Evolutionary conservation across 163 green algal species (phyloP), one percentile per base, ranked within the genome.

Genomic region (Chloroidium sp.): DNA sequence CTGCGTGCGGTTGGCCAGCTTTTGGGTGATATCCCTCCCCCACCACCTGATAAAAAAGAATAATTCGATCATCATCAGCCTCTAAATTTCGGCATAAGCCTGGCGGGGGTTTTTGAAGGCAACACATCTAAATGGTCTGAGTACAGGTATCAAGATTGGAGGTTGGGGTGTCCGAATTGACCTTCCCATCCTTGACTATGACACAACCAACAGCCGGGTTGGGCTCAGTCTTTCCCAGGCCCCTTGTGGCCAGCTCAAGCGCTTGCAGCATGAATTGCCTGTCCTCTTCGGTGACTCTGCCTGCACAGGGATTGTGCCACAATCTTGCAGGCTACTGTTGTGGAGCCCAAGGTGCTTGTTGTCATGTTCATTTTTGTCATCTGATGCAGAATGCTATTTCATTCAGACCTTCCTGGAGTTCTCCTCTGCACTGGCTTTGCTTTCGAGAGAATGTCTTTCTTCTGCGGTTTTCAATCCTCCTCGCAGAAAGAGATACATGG

Each of bases 191-290:
- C 0, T 91, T 89, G 0, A 98, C 91, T n/a, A 99, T 89, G 1
- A 99, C 93, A 81, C 95, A 99, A 36, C 96, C 96, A 0, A 99
- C 96, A 10, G 95, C 91, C 1, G 96, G 96, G 85, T 99, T 99
- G 3, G 96, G 96, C 69, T 90, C 81, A 3, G 96, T 99, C 59
- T 95, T 78, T 0, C 95, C 95, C 12, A 93, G 67, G 0, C 79
- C 96, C 6, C 83, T 86, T 36, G 74, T 78, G 0, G 96, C 95
- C 13, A 98, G 87, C 75, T 90, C 86, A 62, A 99, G 78, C 1
- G 96, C 96, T 3, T 86, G 87, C 67, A 85, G 91, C 89, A 99
- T 98, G 84, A 92, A 92, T 0, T 62, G 36, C 61, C 68, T 58
- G 57, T 83, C 80, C n/a, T 80, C 75, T 0, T 78, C 59, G 60